Conservation (phyloP, 768 basidiomycete genomes). For the Xerocomellus amylosporus region DNA sequence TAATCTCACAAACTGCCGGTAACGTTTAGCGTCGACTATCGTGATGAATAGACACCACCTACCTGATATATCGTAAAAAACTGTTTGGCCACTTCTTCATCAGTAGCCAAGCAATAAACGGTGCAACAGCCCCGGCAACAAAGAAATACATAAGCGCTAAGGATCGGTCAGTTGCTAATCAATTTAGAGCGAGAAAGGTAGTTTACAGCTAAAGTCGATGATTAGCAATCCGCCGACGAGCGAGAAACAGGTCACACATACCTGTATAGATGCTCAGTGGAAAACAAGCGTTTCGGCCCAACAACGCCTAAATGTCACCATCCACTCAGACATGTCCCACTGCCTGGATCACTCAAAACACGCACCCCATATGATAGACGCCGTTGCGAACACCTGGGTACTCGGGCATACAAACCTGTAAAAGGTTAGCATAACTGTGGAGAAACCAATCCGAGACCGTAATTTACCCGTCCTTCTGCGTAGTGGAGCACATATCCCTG, state of each 20-base stretch:
- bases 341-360: neutral
- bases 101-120: conserved; percentile 59
- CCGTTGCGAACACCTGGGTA: conserved; percentile 53
- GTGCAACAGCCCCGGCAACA: conserved; percentile 65
- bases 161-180: conserved; percentile 23
- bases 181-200: conserved; percentile 7
- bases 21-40: conserved; percentile 17
- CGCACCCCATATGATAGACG: conserved; percentile 51
- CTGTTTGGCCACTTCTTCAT: conserved; percentile 62
- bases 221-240: conserved; percentile 13
- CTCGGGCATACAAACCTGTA: conserved; percentile 48
- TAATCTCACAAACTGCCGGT: conserved; percentile 12
- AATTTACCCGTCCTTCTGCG: conserved; percentile 40
- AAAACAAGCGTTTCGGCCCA: conserved; percentile 60
- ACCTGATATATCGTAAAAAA: conserved; percentile 67
- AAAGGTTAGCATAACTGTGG: neutral
- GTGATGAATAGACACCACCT: conserved; percentile 24
- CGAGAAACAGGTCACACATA: conserved; percentile 28
- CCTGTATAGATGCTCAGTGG: conserved; percentile 57
- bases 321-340: conserved; percentile 12
- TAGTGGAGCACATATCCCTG: conserved; percentile 46
- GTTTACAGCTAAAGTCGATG: conserved; percentile 12
- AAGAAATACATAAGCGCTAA: conserved; percentile 67
- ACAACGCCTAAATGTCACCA: conserved; percentile 52
- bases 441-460: neutral